Percentiles rank a stretch among this genome's conserved stretches.
Evolutionary conservation across 768 basidiomycete species (phyloP).

Genomic region (Cystofilobasidium macerans): DNA sequence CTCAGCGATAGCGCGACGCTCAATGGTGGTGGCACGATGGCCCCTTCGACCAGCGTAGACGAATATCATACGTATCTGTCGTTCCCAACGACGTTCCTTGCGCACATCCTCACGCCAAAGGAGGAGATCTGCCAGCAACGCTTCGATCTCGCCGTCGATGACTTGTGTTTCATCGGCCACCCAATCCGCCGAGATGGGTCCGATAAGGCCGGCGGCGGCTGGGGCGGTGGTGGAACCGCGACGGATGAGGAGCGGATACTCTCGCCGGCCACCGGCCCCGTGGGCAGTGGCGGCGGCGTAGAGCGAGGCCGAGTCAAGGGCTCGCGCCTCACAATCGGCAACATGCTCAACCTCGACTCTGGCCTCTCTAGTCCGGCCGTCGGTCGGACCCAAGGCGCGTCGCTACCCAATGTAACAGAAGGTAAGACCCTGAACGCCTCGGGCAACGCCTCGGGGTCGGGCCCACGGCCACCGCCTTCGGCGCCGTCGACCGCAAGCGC

Average conservation of each 20-base stretch:
- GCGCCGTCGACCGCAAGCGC: not conserved
- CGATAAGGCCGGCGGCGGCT: slow-evolving; percentile 52
- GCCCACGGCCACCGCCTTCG: not conserved
- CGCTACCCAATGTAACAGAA: not conserved
- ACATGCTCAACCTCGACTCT: not conserved
- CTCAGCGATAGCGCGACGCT: not conserved
- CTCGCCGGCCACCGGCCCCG: not conserved
- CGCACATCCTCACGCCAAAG: slow-evolving; percentile 63
- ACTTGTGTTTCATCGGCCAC: slow-evolving; percentile 86
- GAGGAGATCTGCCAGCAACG: slow-evolving; percentile 79
- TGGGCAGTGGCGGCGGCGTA: not conserved
- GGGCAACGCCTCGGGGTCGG: not conserved
- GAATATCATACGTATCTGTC: slow-evolving; percentile 51
- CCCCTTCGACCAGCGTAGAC: slow-evolving; percentile 18
- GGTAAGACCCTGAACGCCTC: not conserved
- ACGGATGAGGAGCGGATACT: not conserved
- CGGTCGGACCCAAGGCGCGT: not conserved
- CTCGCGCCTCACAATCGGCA: not conserved
- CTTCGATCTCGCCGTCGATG: slow-evolving; percentile 83
- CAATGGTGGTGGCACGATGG: not conserved
- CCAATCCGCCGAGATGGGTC: slow-evolving; percentile 64
- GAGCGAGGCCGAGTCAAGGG: not conserved
- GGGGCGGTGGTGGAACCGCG: slow-evolving; percentile 5
- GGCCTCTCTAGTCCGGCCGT: not conserved
- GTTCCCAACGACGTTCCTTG: slow-evolving; percentile 69